Evolutionary conservation across 495 filamentous ascomycete species (phyloP), one percentile per base, ranked within the genome.

Genomic region (Bathelium albidoporum): DNA sequence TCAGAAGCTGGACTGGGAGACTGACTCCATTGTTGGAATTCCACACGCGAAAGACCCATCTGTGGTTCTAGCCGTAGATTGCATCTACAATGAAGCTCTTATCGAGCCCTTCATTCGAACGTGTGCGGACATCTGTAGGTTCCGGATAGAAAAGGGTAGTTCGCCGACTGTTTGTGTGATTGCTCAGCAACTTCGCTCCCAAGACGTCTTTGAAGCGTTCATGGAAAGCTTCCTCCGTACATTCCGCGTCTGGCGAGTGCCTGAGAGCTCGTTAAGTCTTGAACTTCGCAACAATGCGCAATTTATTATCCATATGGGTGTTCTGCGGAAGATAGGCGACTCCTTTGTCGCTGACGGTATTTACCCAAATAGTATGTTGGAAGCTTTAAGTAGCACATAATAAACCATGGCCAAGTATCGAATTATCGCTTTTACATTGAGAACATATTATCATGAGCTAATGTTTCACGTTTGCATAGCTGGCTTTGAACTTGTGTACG

Each of bases 121-220:
- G 0, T 97, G 91, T 74, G 83, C 80, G n/a, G 88, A 93, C 62
- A 77, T 84, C 29, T 95, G 92, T 75, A 73, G 75, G 22, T 72
- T 93, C 1, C 73, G 84, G 22, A 31, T 58, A 1, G 53, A 71
- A 10, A 26, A 24, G 2, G 59, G 22, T 18, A n/a, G 32, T 22
- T 63, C 34, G 9, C 82, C 83, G 14, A 85, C 87, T 10, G 53
- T 89, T 1, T 90, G 86, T 68, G 75, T 97, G 22, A 78, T 96
- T 45, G 91, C 86, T 22, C 91, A 95, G 77, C 93, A 97, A 72
- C 82, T 96, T 55, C 81, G 94, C 28, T 86, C 89, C 11, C 81
- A 87, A 5, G 86, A 89, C 29, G 89, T 98, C 0, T 95, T 97
- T 69, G 88, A 95, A 71, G 73, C 75, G 20, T 98, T 91, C 90